Conservation (phyloP, 345 rosid genomes). For the Arabis alpina region DNA sequence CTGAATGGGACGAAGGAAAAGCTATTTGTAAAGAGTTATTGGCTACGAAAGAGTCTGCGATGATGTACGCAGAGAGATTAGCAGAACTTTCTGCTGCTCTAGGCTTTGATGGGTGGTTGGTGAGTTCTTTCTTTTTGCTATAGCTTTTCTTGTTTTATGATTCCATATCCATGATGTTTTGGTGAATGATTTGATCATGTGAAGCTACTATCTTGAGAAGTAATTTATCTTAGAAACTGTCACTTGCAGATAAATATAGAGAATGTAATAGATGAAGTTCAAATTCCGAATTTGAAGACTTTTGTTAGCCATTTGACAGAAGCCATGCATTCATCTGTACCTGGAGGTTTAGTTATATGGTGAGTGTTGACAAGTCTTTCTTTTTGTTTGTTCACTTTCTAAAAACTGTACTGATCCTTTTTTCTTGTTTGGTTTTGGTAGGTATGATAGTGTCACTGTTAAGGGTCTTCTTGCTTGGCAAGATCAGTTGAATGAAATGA, state of each 20-base stretch:
- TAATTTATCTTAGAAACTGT: not conserved
- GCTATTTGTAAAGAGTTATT: conserved; percentile 57
- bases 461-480: conserved; percentile 65
- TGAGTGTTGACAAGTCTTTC: conserved; percentile 34
- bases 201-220: not conserved
- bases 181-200: not conserved
- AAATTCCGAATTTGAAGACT: conserved; percentile 61
- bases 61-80: conserved; percentile 65
- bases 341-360: conserved; percentile 87
- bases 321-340: conserved; percentile 63
- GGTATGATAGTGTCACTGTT: conserved; percentile 80
- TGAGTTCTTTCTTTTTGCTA: conserved; percentile 34
- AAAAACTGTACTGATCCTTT: not conserved
- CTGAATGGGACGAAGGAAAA: conserved; percentile 75
- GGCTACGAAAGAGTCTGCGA: conserved; percentile 65
- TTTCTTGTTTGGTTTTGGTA: conserved; percentile 24
- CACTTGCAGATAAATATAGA: conserved; percentile 75
- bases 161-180: not conserved
- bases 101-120: conserved; percentile 94
- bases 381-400: conserved; percentile 4
- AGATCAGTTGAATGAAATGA: conserved; percentile 62
- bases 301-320: conserved; percentile 71
- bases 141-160: not conserved
- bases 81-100: conserved; percentile 69
- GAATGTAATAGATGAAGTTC: conserved; percentile 47